phyloP scores from a whole-genome alignment of 768 basidiomycete genomes.

The Cystofilobasidium ferigula region DNA sequence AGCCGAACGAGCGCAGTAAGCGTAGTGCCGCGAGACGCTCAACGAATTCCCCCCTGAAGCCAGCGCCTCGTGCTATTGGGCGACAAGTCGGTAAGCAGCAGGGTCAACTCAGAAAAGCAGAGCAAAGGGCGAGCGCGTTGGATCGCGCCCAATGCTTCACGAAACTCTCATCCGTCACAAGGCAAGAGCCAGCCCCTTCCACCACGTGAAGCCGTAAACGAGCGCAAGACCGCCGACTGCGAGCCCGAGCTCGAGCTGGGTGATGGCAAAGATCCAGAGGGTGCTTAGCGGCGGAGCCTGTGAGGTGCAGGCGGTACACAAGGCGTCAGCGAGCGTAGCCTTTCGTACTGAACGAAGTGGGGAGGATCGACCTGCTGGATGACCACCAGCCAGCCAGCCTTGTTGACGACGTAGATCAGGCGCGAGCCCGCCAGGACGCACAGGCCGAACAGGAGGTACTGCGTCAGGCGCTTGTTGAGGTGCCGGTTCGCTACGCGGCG shows the following conservation, averaged over 20 bases:
- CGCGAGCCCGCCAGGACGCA: conserved; percentile 2
- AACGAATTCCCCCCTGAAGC: too few relatives aligned
- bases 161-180: neutral
- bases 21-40: too few relatives aligned
- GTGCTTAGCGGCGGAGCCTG: conserved; percentile 23
- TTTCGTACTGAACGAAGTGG: neutral
- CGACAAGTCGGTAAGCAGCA: too few relatives aligned
- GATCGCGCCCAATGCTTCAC: too few relatives aligned
- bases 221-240: conserved; percentile 9
- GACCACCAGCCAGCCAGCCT: conserved; percentile 17
- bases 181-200: conserved; percentile 10
- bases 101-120: too few relatives aligned
- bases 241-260: conserved; percentile 13
- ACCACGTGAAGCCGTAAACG: conserved; percentile 18
- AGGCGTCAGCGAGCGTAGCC: neutral
- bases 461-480: neutral
- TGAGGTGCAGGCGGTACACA: neutral
- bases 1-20: too few relatives aligned
- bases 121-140: too few relatives aligned
- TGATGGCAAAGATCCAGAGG: conserved; percentile 22
- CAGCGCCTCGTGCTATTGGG: too few relatives aligned
- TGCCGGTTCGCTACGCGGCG: conserved; percentile 13
- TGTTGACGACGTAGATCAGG: conserved; percentile 25
- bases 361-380: conserved; percentile 17
- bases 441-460: neutral